Conservation (phyloP, 441 rosid species). For the Brassica hybrid region DNA sequence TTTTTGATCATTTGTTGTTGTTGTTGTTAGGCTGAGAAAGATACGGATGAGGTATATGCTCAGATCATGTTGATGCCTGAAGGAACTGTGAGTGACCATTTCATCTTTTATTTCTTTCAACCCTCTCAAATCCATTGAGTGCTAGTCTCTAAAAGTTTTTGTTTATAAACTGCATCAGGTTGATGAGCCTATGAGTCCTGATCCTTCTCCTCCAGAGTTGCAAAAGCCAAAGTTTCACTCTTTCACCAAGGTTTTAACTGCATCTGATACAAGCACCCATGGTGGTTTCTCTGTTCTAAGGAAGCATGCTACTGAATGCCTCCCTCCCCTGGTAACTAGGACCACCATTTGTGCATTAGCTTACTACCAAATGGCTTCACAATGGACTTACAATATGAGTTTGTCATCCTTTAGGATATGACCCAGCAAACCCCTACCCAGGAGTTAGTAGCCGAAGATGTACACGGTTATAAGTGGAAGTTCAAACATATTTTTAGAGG, state of each 20-base stretch:
- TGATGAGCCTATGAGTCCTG: conserved; percentile 52
- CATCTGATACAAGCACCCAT: conserved; percentile 80
- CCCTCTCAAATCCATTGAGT: conserved; percentile 2
- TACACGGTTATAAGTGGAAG: conserved; percentile 69
- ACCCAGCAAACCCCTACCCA: conserved; percentile 67
- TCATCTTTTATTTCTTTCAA: conserved; percentile 12
- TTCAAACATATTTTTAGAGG: conserved; percentile 82
- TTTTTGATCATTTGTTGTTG: conserved; percentile 22
- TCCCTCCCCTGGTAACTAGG: conserved; percentile 65
- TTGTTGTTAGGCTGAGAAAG: conserved; percentile 68
- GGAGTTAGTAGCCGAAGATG: conserved; percentile 67
- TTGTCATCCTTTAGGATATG: conserved; percentile 57
- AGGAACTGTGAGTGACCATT: conserved; percentile 45
- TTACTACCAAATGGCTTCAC: conserved; percentile 17
- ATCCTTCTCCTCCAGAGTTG: conserved; percentile 47
- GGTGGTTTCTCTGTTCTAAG: conserved; percentile 77
- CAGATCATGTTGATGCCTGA: conserved; percentile 69
- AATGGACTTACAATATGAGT: conserved; percentile 21
- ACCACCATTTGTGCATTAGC: not conserved
- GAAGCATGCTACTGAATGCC: conserved; percentile 73
- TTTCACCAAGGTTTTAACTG: conserved; percentile 73
- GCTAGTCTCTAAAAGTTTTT: not conserved
- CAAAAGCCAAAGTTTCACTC: conserved; percentile 53
- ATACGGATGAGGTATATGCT: conserved; percentile 80
- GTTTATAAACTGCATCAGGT: too few species aligned